phyloP scores from a whole-genome alignment of 192 early-diverging fungal species.

The Coemansia reversa region DNA sequence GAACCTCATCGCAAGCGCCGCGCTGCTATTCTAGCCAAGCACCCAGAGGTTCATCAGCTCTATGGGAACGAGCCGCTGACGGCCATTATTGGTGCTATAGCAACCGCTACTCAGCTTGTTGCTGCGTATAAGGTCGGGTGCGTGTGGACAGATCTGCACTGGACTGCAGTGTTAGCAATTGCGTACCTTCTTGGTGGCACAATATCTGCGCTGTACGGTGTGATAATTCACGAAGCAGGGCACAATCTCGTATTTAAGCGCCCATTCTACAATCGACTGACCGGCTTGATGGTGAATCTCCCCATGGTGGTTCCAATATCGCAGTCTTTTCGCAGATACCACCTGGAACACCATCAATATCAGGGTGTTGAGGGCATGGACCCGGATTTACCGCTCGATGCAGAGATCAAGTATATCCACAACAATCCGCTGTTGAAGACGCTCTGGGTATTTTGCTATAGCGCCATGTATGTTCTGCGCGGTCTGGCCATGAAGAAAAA shows the following conservation, averaged over 20 bases:
- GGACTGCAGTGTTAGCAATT: constrained; percentile 58
- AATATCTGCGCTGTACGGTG: constrained; percentile 75
- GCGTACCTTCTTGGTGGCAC: constrained; percentile 85
- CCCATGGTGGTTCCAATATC: constrained; percentile 81
- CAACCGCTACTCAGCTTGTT: constrained; percentile 66
- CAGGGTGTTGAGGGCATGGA: constrained; percentile 93
- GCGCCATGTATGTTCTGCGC: constrained; percentile 78
- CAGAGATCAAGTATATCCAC: constrained; percentile 74
- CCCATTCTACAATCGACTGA: constrained; percentile 71
- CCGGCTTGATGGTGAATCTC: constrained; percentile 82
- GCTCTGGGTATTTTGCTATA: constrained; percentile 80
- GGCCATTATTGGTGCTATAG: constrained; percentile 62
- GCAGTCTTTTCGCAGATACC: constrained; percentile 82
- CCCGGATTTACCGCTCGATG: constrained; percentile 86
- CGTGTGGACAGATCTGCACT: constrained; percentile 62
- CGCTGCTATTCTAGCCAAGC: constrained; percentile 77
- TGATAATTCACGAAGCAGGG: constrained; percentile 89
- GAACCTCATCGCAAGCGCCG: constrained; percentile 93
- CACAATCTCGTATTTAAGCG: constrained; percentile 80
- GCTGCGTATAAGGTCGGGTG: constrained; percentile 75
- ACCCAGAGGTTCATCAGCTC: constrained; percentile 85
- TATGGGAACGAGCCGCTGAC: constrained; percentile 83
- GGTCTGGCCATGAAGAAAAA: constrained; percentile 61
- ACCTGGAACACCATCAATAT: constrained; percentile 95
- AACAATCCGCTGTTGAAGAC: constrained; percentile 69